Conservation (phyloP, 306 rosid species). For the Clitoria ternatea region DNA sequence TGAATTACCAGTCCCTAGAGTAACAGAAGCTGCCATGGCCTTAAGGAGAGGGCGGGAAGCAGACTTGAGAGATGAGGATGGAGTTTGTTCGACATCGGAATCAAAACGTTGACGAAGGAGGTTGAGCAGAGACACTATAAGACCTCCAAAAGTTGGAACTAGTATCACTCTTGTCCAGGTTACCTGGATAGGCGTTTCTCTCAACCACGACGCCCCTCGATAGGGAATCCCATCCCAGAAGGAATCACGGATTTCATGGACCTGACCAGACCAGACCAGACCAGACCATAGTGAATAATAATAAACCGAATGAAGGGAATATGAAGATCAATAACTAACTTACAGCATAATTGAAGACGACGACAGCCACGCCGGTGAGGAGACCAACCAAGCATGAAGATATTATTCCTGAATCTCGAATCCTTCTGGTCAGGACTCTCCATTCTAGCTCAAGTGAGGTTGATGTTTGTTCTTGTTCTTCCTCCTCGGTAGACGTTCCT, state of each 20-base stretch:
- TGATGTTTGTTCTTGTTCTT: constrained; percentile 9
- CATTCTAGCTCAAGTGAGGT: constrained; percentile 22
- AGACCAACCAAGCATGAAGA: constrained; percentile 85
- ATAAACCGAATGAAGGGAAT: neutral
- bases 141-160: constrained; percentile 78
- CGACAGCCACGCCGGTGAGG: constrained; percentile 78
- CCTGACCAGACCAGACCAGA: constrained; percentile 53
- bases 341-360: constrained; percentile 70
- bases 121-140: constrained; percentile 48
- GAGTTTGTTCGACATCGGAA: constrained; percentile 24
- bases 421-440: constrained; percentile 21
- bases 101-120: constrained; percentile 38
- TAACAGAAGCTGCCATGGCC: constrained; percentile 68
- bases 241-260: constrained; percentile 72
- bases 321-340: neutral
- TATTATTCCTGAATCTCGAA: constrained; percentile 48
- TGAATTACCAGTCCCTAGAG: constrained; percentile 89
- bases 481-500: neutral
- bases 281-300: too few species aligned
- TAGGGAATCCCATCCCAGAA: constrained; percentile 80
- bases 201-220: constrained; percentile 83
- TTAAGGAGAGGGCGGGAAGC: constrained; percentile 64
- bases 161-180: constrained; percentile 67
- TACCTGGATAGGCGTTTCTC: constrained; percentile 54
- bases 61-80: constrained; percentile 35